These are phyloP conservation scores for Phytophthora melonis DNA, from an alignment of 352 stramenopile genomes.

Conservation along the genomic window DNA sequence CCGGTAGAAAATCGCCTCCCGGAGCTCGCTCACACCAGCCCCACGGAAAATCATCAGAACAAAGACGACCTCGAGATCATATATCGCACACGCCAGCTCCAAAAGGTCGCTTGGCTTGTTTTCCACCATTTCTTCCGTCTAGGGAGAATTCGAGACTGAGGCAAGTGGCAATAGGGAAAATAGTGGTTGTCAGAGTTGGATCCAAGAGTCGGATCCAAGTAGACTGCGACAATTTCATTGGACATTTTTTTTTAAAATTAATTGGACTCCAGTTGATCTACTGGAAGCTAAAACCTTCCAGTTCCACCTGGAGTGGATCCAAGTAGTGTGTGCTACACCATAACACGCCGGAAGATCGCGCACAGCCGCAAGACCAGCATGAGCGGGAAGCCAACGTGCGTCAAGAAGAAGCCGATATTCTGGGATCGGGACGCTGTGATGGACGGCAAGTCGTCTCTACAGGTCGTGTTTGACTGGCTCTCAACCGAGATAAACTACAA, in stretches of 20 bases:
- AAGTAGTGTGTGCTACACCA: not conserved
- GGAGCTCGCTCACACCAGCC: too few relatives aligned
- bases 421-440: not conserved
- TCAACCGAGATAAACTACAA: too few relatives aligned
- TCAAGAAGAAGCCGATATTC: not conserved
- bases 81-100: too few relatives aligned
- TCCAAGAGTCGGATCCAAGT: not conserved
- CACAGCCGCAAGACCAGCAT: not conserved
- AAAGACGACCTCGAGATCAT: too few relatives aligned
- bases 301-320: not conserved
- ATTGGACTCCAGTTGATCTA: not conserved
- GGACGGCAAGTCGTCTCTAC: not conserved
- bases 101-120: too few relatives aligned
- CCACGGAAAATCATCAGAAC: too few relatives aligned
- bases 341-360: not conserved
- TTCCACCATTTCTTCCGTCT: too few relatives aligned
- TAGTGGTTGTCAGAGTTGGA: too few relatives aligned
- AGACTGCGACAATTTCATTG: conserved; percentile 1
- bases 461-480: too few relatives aligned
- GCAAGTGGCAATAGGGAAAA: too few relatives aligned
- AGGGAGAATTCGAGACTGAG: too few relatives aligned
- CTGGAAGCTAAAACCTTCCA: not conserved
- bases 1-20: too few relatives aligned
- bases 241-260: not conserved
- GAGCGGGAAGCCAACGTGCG: not conserved